Base-by-base conservation (phyloP, 345 rosid genomes). In the Fremontodendron californicum region DNA sequence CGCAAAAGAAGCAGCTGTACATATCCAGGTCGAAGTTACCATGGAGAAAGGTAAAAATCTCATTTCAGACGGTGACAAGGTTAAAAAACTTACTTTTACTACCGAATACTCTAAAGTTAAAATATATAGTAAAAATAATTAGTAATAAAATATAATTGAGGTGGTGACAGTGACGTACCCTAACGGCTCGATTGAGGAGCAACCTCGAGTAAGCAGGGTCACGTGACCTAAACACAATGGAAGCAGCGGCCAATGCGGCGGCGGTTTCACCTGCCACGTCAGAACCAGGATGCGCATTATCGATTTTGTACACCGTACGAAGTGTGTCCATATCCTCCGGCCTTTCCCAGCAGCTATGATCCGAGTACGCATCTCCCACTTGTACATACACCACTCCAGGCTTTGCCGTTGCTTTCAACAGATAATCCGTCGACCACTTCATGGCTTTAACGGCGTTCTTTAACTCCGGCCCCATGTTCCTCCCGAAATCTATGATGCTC, bases 231-330 rank as follows among this genome's bases (percentile, higher is more conserved):
- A 96, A 96, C 58, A 96, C 97, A 71, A 93, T 93, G 9, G 99
- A 95, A 13, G 98, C 98, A 2, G 98, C 99, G 54, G 99, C 98
- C 71, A 95, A 78, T 5, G 99, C 99, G 9, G 99, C 97, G 19
- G 98, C 98, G 11, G 97, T 96, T 84, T 96, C 99, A 1, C 98
- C 98, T 3, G 98, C 99, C 29, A 95, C 98, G 73, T 95, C 99
- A 3, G 99, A 95, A 3, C 98, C 99, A 0, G 99, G 98, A 58
- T 92, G 96, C 74, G 84, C 75, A 35, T 81, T 23, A 60, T 92
- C 95, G 76, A 95, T 89, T 83, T 87, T 89, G 89, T 89, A 95
- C 21, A 86, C 96, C 0, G 90, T 87, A 4, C 99, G 90, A 6
- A 89, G 88, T 0, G 98, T 93, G 80, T 93, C 99, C 97, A 93